Conservation (phyloP, 2,329 filamentous ascomycete genomes). For the Calonectria hawksworthii region DNA sequence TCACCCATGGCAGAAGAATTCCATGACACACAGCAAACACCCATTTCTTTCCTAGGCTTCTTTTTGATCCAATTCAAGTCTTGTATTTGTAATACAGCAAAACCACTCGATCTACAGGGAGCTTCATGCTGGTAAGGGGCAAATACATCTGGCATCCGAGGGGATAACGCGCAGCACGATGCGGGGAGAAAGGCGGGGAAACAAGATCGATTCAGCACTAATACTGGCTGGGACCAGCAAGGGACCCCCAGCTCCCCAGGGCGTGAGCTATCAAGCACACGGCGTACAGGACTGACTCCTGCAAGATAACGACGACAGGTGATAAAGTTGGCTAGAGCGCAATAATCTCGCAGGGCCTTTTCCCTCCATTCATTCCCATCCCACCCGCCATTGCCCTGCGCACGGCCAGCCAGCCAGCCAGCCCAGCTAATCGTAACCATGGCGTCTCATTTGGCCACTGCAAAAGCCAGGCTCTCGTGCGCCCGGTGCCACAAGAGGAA, state of each 20-base stretch:
- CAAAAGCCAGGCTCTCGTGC: conserved; percentile 48
- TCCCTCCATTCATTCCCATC: background rate
- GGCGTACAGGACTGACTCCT: background rate
- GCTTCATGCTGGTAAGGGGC: background rate
- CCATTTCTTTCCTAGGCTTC: background rate
- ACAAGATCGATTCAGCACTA: conserved; percentile 5
- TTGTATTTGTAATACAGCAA: background rate
- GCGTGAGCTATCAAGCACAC: background rate
- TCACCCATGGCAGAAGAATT: background rate
- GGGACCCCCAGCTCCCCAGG: background rate
- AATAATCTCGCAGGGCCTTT: conserved; percentile 7
- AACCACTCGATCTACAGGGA: background rate
- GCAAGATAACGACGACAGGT: conserved; percentile 2
- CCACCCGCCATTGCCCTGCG: background rate
- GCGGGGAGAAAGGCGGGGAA: conserved; percentile 11
- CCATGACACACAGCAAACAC: background rate
- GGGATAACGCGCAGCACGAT: background rate
- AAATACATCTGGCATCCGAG: background rate
- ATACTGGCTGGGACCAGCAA: background rate
- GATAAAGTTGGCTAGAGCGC: conserved; percentile 8
- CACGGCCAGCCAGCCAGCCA: background rate
- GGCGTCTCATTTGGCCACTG: conserved; percentile 7
- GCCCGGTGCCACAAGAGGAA: conserved; percentile 58
- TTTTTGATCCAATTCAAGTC: background rate
- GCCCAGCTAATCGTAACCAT: background rate